Conservation (phyloP, 768 basidiomycete genomes). For the Chalciporus pseudorubinellus region DNA sequence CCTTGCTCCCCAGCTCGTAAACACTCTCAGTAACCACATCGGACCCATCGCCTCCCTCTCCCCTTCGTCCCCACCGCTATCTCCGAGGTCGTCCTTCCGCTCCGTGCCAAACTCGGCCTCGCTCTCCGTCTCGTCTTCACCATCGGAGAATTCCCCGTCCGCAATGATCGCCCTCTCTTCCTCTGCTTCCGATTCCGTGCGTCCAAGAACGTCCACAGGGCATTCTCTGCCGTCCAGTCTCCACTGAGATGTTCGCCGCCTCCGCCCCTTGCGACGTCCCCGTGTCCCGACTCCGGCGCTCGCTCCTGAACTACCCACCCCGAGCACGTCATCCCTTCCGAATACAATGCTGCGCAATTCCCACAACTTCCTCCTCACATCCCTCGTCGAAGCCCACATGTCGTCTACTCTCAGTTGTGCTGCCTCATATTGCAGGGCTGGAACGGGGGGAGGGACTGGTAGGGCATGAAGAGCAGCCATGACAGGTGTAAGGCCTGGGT, state of each 20-base stretch:
- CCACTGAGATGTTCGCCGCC: conserved; percentile 47
- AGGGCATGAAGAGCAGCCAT: conserved; percentile 34
- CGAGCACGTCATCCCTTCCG: conserved; percentile 51
- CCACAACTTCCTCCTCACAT: conserved; percentile 61
- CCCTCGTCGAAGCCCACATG: conserved; percentile 63
- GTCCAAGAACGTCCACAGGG: conserved; percentile 63
- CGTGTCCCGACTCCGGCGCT: conserved; percentile 56
- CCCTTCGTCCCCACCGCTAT: conserved; percentile 37
- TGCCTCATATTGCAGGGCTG: conserved; percentile 63
- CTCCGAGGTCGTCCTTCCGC: conserved; percentile 9
- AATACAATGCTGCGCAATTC: conserved; percentile 67
- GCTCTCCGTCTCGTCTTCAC: conserved; percentile 29
- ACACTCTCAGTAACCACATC: conserved; percentile 74
- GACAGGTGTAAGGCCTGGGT: conserved; percentile 25
- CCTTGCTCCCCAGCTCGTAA: conserved; percentile 72
- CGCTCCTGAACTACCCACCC: conserved; percentile 25
- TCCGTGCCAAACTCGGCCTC: conserved; percentile 27
- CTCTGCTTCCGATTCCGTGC: conserved; percentile 75
- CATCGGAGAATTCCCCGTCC: conserved; percentile 31
- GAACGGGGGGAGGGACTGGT: conserved; percentile 25
- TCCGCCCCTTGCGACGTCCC: conserved; percentile 52
- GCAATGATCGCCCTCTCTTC: conserved; percentile 51
- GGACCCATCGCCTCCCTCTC: conserved; percentile 62
- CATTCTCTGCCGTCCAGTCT: conserved; percentile 60
- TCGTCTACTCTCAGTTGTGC: conserved; percentile 65